Conservation (phyloP, 2,329 filamentous ascomycete genomes). For the Phyllosticta ampelicida region DNA sequence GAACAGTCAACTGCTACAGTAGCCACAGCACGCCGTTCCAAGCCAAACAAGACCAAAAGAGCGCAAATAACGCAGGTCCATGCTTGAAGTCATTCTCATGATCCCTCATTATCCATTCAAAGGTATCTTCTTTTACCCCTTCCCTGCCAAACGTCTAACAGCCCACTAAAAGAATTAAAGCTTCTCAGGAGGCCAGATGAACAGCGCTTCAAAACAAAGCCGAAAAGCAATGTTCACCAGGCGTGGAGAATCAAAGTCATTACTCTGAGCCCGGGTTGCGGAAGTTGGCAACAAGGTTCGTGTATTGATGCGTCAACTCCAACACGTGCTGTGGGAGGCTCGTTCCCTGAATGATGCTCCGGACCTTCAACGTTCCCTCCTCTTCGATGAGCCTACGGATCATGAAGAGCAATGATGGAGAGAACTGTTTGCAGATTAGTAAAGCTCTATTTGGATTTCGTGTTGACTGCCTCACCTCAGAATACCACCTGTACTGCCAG, state of each 20-base stretch:
- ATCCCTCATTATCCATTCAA: not conserved
- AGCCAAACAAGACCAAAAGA: not conserved
- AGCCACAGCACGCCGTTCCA: not conserved
- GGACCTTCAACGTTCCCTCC: conserved; percentile 92
- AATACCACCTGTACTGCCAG: conserved; percentile 99
- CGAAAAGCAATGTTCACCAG: not conserved
- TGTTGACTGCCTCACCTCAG: conserved; percentile 61
- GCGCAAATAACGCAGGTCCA: not conserved
- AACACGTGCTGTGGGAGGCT: conserved; percentile 86
- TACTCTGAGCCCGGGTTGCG: conserved; percentile 79
- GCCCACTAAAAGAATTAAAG: not conserved
- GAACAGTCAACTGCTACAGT: not conserved
- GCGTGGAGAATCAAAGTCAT: not conserved
- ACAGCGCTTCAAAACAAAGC: not conserved
- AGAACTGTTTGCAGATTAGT: conserved; percentile 51
- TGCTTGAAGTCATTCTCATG: not conserved
- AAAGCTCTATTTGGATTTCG: not conserved
- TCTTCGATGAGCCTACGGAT: conserved; percentile 93
- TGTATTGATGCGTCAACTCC: conserved; percentile 93
- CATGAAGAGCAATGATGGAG: conserved; percentile 75
- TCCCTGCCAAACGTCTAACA: conserved; percentile 1
- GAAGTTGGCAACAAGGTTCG: conserved; percentile 87
- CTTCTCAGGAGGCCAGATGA: not conserved
- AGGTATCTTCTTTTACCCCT: conserved; percentile 9
- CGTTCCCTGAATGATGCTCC: conserved; percentile 94